Conservation (phyloP, 768 basidiomycete genomes). For the Boletus speciosus region DNA sequence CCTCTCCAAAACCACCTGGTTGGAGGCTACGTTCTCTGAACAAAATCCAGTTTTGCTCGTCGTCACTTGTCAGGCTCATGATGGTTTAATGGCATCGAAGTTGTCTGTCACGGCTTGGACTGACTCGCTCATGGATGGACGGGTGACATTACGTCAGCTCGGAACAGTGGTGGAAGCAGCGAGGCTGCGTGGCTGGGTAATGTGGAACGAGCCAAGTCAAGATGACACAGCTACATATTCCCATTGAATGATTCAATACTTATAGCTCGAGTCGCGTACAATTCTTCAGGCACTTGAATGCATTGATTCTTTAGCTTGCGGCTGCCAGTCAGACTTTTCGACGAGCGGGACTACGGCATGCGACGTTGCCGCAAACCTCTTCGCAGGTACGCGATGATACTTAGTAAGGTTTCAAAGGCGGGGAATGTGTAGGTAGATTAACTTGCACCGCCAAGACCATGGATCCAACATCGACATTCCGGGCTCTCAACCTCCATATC, state of each 20-base stretch:
- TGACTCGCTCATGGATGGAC: background rate
- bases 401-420: too few species aligned
- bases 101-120: background rate
- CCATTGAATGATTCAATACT: too few species aligned
- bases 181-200: too few species aligned
- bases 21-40: constrained; percentile 47
- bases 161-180: background rate
- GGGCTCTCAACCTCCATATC: background rate
- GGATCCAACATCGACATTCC: background rate
- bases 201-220: too few species aligned
- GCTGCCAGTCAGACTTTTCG: too few species aligned
- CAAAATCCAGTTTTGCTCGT: constrained; percentile 42
- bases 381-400: background rate
- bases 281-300: too few species aligned
- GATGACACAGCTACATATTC: too few species aligned
- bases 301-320: too few species aligned
- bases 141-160: constrained; percentile 22
- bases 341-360: too few species aligned
- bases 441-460: background rate
- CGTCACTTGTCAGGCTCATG: constrained; percentile 22
- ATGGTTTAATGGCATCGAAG: constrained; percentile 11
- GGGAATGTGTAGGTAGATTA: background rate
- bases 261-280: too few species aligned
- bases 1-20: constrained; percentile 62
- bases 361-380: too few species aligned